These are phyloP conservation scores for Trifolium subterraneum DNA, from an alignment of 306 rosid species.

Conservation along the genomic window DNA sequence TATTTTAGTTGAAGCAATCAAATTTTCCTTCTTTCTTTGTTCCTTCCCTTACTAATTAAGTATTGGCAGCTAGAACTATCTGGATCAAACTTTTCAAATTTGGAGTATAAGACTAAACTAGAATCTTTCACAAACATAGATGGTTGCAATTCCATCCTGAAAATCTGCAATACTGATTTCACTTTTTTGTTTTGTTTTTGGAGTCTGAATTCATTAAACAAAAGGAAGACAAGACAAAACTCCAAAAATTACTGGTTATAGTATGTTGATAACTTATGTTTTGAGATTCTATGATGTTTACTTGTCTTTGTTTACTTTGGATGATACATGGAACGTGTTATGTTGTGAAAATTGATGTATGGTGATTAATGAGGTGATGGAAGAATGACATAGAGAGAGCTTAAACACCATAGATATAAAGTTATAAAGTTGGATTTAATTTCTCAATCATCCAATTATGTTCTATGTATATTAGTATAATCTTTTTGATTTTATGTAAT, in stretches of 20 bases:
- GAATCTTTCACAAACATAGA: slow-evolving; percentile 44
- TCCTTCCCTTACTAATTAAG: too few species aligned
- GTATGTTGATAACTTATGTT: slow-evolving; percentile 28
- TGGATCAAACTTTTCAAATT: slow-evolving; percentile 17
- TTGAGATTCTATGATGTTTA: slow-evolving; percentile 43
- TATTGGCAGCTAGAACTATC: slow-evolving; percentile 27
- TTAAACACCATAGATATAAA: slow-evolving; percentile 48
- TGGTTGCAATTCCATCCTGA: slow-evolving; percentile 48
- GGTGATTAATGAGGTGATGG: slow-evolving; percentile 43
- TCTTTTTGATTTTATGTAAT: slow-evolving; percentile 17
- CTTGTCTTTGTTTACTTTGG: slow-evolving; percentile 37
- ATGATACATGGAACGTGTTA: slow-evolving; percentile 43
- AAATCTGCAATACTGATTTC: slow-evolving; percentile 8
- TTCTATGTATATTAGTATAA: slow-evolving; percentile 25
- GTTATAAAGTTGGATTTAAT: background rate
- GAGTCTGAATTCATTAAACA: slow-evolving; percentile 32
- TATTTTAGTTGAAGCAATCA: background rate
- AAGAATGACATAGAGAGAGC: slow-evolving; percentile 36
- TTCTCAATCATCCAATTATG: slow-evolving; percentile 37
- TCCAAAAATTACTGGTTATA: slow-evolving; percentile 26
- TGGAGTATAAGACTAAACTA: background rate
- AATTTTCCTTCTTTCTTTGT: slow-evolving; percentile 11
- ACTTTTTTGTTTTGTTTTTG: slow-evolving; percentile 4
- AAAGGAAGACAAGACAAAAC: slow-evolving; percentile 38
- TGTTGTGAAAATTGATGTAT: slow-evolving; percentile 34